These are phyloP conservation scores for Citrullus amarus DNA, from an alignment of 306 rosid genomes.

Conservation along the genomic window DNA sequence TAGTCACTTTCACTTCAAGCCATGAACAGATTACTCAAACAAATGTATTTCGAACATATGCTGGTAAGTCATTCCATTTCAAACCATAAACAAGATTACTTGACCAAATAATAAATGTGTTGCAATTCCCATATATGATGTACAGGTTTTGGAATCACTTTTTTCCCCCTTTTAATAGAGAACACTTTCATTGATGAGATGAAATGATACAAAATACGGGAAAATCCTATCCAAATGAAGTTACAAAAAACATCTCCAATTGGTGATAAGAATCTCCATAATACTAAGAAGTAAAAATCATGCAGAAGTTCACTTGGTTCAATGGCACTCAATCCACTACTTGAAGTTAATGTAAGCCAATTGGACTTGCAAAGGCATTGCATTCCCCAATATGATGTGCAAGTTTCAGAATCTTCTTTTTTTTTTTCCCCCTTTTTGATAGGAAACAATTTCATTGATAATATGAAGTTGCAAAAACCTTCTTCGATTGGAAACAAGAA, in stretches of 20 bases:
- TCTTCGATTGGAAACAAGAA: neutral
- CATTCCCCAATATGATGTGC: neutral
- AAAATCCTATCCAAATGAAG: neutral
- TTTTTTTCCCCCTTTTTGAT: neutral
- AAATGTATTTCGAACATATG: neutral
- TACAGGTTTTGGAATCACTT: neutral
- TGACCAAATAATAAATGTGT: neutral
- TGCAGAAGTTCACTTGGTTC: neutral
- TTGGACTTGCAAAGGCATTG: neutral
- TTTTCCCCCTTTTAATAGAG: neutral
- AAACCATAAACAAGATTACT: neutral
- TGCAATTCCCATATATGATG: neutral
- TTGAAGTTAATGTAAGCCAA: neutral
- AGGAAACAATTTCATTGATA: neutral
- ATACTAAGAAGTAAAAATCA: neutral
- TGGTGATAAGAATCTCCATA: neutral
- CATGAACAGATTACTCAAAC: neutral
- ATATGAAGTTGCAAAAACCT: neutral
- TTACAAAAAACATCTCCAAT: neutral
- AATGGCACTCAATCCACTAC: neutral
- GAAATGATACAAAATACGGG: neutral
- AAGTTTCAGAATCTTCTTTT: neutral
- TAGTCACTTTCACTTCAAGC: neutral
- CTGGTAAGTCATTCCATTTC: neutral
- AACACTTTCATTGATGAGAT: neutral